Conservation (phyloP, 2,329 filamentous ascomycete genomes). For the Pseudogymnoascus sp. region DNA sequence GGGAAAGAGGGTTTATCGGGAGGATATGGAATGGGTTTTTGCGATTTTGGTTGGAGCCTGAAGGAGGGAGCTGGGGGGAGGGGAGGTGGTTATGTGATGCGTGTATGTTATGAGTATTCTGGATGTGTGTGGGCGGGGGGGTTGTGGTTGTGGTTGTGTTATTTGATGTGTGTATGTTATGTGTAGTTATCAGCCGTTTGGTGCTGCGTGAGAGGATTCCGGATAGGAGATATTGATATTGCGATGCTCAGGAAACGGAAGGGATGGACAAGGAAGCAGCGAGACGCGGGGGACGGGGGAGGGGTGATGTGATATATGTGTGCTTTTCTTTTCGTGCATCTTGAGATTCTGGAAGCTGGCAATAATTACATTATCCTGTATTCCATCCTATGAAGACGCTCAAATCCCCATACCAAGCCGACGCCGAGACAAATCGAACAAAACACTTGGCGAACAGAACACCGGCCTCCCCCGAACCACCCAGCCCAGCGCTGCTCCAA, state of each 20-base stretch:
- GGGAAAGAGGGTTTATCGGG: neutral
- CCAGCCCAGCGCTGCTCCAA: neutral
- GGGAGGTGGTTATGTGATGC: neutral
- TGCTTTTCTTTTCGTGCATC: neutral
- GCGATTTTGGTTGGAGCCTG: neutral
- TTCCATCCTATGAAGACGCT: neutral
- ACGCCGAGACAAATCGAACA: neutral
- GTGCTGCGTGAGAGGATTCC: neutral
- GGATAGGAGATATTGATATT: neutral
- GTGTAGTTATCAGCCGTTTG: neutral
- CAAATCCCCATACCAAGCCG: neutral
- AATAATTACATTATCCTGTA: neutral
- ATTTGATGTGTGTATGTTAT: slow-evolving; percentile 1
- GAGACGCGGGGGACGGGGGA: neutral
- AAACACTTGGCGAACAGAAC: neutral
- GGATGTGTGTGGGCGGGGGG: neutral
- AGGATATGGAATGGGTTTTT: neutral
- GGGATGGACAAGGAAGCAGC: neutral
- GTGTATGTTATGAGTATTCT: slow-evolving; percentile 1
- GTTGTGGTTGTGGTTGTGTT: neutral
- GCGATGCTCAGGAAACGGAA: neutral
- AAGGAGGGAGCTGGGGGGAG: neutral
- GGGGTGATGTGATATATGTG: slow-evolving; percentile 1
- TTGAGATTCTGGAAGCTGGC: neutral
- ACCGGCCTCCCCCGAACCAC: neutral